Percentiles rank a stretch among this genome's conserved stretches.
Conservation (phyloP, 441 rosid species). For the Sinapis alba region DNA sequence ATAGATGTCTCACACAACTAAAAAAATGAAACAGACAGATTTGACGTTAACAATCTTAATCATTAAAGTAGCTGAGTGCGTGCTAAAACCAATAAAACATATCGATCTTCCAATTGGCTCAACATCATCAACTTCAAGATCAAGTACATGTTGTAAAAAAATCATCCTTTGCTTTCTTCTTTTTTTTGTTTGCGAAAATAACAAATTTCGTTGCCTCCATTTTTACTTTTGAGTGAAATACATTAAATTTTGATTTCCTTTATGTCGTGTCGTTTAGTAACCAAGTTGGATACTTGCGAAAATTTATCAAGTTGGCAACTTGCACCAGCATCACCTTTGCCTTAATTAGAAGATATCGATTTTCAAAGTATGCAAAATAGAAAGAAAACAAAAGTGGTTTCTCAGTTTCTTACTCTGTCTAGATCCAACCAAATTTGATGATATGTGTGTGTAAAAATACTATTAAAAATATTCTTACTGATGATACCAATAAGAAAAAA, state of each 20-base stretch:
- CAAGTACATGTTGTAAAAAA: background rate
- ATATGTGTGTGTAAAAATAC: background rate
- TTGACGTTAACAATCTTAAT: background rate
- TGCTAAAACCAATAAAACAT: background rate
- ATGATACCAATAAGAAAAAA: background rate
- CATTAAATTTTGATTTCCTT: background rate
- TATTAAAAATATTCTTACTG: background rate
- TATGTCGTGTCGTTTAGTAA: constrained; percentile 1
- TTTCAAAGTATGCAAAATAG: constrained; percentile 14
- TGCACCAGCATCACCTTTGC: constrained; percentile 31
- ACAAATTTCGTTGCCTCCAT: background rate
- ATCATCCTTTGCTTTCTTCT: background rate
- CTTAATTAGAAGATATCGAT: constrained; percentile 28
- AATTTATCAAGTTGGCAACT: constrained; percentile 23
- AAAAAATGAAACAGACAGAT: background rate
- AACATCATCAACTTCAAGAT: background rate
- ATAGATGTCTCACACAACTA: background rate
- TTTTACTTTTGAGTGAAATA: background rate
- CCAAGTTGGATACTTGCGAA: constrained; percentile 37
- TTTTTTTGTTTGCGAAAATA: background rate
- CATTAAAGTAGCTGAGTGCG: background rate
- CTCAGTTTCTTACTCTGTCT: constrained; percentile 1
- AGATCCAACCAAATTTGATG: constrained; percentile 12
- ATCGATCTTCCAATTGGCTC: constrained; percentile 1
- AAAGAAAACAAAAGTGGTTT: background rate